phyloP scores from a whole-genome alignment of 176 grass and related monocot species.

The Avena eriantha region DNA sequence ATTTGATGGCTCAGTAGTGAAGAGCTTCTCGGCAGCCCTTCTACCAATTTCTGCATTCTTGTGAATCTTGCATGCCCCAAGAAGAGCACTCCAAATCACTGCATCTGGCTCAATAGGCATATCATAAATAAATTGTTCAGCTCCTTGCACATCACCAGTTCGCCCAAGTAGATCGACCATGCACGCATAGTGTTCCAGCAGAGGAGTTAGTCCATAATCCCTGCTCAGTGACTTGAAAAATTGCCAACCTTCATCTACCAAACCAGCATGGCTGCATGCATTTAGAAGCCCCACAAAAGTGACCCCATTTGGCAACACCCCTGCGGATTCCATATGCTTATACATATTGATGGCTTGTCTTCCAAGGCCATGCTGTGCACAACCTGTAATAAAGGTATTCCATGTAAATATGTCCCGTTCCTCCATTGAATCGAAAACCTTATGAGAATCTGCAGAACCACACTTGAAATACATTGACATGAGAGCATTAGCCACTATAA shows the following conservation, averaged over 20 bases:
- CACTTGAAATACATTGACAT: constrained; percentile 67
- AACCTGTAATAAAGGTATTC: constrained; percentile 66
- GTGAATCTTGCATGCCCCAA: constrained; percentile 74
- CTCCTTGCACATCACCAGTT: constrained; percentile 65
- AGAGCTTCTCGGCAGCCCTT: constrained; percentile 68
- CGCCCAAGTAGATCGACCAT: constrained; percentile 75
- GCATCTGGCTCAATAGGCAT: constrained; percentile 73
- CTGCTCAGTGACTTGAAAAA: constrained; percentile 69
- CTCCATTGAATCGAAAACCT: constrained; percentile 52
- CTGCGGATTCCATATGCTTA: constrained; percentile 50
- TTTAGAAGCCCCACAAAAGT: constrained; percentile 78
- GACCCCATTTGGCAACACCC: constrained; percentile 60
- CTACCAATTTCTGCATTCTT: constrained; percentile 66
- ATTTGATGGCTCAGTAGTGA: constrained; percentile 65
- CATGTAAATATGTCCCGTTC: constrained; percentile 56
- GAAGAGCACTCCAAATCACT: constrained; percentile 80
- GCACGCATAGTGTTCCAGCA: constrained; percentile 72
- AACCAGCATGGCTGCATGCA: constrained; percentile 71
- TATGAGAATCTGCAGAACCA: constrained; percentile 40
- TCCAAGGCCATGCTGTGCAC: constrained; percentile 64
- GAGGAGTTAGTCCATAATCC: constrained; percentile 51
- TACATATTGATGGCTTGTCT: constrained; percentile 56
- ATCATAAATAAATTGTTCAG: constrained; percentile 58
- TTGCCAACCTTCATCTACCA: constrained; percentile 60
- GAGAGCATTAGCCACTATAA: constrained; percentile 61